A percentile compares a stretch with the other conserved stretches of the same genome.
These are phyloP conservation scores for Claviceps sp. DNA, from an alignment of 2,329 filamentous ascomycete genomes.

Conservation along the genomic window DNA sequence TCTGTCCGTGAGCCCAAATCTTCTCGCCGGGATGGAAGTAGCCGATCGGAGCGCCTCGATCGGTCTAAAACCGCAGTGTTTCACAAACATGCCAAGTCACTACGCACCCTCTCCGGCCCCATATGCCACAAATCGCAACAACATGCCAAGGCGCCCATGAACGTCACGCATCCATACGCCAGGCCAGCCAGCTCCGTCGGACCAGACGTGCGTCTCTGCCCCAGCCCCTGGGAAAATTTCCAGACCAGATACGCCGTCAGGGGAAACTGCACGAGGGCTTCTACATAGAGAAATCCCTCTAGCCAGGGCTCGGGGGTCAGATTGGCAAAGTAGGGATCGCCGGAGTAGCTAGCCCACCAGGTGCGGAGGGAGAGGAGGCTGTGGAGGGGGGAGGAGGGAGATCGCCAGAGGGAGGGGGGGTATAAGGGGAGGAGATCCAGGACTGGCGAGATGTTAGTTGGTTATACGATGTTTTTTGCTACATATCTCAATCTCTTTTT, in stretches of 20 bases:
- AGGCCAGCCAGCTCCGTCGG: slow-evolving; percentile 35
- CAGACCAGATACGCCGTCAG: slow-evolving; percentile 33
- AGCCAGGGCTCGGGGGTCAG: slow-evolving; percentile 33
- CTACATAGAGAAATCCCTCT: slow-evolving; percentile 34
- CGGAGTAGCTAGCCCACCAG: slow-evolving; percentile 33
- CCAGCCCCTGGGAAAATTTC: slow-evolving; percentile 21
- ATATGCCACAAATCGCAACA: slow-evolving; percentile 36
- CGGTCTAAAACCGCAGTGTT: slow-evolving; percentile 7
- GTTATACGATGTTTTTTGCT: neutral
- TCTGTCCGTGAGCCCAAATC: slow-evolving; percentile 7
- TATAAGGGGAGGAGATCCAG: slow-evolving; percentile 42
- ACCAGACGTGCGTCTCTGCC: slow-evolving; percentile 17
- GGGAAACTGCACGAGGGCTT: slow-evolving; percentile 37
- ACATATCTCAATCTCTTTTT: neutral
- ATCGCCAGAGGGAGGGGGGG: slow-evolving; percentile 30
- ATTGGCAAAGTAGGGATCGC: slow-evolving; percentile 38
- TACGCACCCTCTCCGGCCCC: slow-evolving; percentile 25
- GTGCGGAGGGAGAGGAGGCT: slow-evolving; percentile 30
- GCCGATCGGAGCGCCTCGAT: slow-evolving; percentile 8
- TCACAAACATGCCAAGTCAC: slow-evolving; percentile 13
- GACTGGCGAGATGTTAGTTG: slow-evolving; percentile 19
- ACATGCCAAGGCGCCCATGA: slow-evolving; percentile 37
- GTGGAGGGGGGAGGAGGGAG: slow-evolving; percentile 31
- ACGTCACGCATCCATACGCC: slow-evolving; percentile 37
- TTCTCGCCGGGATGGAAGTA: slow-evolving; percentile 7